Evolutionary conservation across 2,329 filamentous ascomycete species (phyloP), one percentile per base, ranked within the genome.

Genomic region (Sporothrix luriei): DNA sequence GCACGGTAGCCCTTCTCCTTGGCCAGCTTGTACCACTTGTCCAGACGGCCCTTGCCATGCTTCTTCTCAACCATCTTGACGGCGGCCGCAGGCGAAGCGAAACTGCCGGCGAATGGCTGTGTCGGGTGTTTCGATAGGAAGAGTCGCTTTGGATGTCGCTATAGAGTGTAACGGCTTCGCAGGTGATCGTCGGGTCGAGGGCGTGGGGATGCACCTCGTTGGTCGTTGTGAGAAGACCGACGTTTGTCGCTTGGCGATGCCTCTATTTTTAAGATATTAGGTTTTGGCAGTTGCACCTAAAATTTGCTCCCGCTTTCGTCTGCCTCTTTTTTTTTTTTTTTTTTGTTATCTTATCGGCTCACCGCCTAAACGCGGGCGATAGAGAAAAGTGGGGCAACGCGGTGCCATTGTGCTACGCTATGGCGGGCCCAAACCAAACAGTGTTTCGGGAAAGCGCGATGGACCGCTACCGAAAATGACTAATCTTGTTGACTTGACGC

Each of bases 1-100:
- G 95, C 94, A 77, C 95, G 87, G 79, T 97, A 99, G 73, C 95
- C 95, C 81, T 97, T 98, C 80, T 99, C 95, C 81, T 99, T 99
- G 72, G 95, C 95, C 76, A 98, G 89, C 79, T 94, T 94, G 82
- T 98, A 99, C 92, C 94, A 98, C 82, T 98, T 97, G 82, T 99
- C 95, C 77, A 97, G 86, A 87, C 94, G 94, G 81, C 94, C 94
- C 84, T 98, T 98, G 82, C 93, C 94, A 83, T 97, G 91, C 87
- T 98, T 98, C 87, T 98, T 97, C 78, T 98, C 93, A 77, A 98
- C 94, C 77, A 92, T 94, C 95, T 98, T 98, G 70, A 74, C 76
- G 71, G 73, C 38, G 61, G 54, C 19, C 19, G n/a, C 11, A 14
- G 16, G 38, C 43, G n/a, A 52, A 49, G 26, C n/a, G 38, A 48